phyloP scores from a whole-genome alignment of 2,329 filamentous ascomycete species.

The Chaetomiaceae sp. region DNA sequence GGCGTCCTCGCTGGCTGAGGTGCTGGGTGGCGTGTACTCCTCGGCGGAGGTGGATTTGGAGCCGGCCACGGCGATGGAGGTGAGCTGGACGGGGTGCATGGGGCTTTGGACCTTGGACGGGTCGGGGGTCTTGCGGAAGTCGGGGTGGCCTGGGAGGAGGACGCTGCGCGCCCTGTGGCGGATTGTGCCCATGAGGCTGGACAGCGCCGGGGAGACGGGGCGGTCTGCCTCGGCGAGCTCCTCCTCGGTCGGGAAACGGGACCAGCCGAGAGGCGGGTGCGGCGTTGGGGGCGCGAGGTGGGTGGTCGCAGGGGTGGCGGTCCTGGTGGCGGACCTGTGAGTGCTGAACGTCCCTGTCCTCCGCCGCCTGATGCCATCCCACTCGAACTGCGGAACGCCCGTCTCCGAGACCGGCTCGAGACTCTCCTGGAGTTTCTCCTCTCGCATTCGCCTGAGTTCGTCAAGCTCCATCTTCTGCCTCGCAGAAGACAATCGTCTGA shows the following conservation, averaged over 20 bases:
- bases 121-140: conserved; percentile 31
- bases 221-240: conserved; percentile 52
- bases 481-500: conserved; percentile 72
- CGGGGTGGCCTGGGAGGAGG: conserved; percentile 36
- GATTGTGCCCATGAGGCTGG: conserved; percentile 54
- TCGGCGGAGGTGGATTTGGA: conserved; percentile 44
- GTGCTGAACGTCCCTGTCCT: conserved; percentile 44
- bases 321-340: conserved; percentile 33
- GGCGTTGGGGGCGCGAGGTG: conserved; percentile 34
- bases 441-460: conserved; percentile 71
- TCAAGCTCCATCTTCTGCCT: conserved; percentile 74
- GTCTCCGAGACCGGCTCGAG: conserved; percentile 75
- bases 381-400: conserved; percentile 67
- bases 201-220: conserved; percentile 45
- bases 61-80: conserved; percentile 51
- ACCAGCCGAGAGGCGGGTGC: conserved; percentile 84
- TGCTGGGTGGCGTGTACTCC: conserved; percentile 23
- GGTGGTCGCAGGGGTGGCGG: conserved; percentile 34
- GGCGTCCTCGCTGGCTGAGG: conserved; percentile 37
- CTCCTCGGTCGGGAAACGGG: conserved; percentile 67
- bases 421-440: conserved; percentile 67
- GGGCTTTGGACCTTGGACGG: conserved; percentile 44
- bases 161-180: conserved; percentile 42
- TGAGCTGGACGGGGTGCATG: conserved; percentile 58
- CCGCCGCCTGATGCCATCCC: conserved; percentile 79